Evolutionary conservation across 192 early-diverging fungal species (phyloP), one percentile per base, ranked within the genome.

Genomic region (Dispira simplex): DNA sequence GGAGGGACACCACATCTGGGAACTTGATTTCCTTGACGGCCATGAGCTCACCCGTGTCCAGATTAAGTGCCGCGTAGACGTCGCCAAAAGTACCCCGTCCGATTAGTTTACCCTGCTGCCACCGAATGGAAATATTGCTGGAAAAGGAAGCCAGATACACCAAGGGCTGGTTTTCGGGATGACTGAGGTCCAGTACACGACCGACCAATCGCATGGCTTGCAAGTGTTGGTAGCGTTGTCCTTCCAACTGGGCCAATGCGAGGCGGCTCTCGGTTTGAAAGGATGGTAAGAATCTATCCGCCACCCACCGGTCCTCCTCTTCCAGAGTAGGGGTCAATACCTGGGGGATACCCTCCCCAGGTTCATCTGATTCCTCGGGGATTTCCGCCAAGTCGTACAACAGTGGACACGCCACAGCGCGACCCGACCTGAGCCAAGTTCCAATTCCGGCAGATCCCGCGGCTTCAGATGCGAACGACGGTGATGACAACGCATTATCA

Each of bases 1-100:
- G 32, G 14, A 55, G 25, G 20, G 81, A 76, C 46, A 78, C 72
- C 16, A 84, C 77, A 65, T 89, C 86, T 14, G 83, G 85, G 73
- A 92, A 89, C 26, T 85, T 77, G 62, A 95, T 95, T 65, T 92
- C 92, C 69, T 95, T 95, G 66, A 92, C 92, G 0, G 92, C 92
- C 85, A 95, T 90, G 18, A 92, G 65, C 58, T 87, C 88, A 44
- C 86, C 84, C 1, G 87, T 82, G 66, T 89, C 87, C 32, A 90
- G 78, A 56, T 92, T 92, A 63, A 87, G 83, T 10, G 84, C 92
- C 56, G 86, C 74, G 67, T 90, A 91, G 21, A 93, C 92, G 0
- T 88, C 83, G 11, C 92, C 92, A 75, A 86, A 95, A 0, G 89
- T 84, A 46, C 92, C 92, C 16, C 88, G 81, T 6, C 92, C 90